Base-by-base conservation (phyloP, 2,329 filamentous ascomycete genomes). In the Exophiala aquamarina region DNA sequence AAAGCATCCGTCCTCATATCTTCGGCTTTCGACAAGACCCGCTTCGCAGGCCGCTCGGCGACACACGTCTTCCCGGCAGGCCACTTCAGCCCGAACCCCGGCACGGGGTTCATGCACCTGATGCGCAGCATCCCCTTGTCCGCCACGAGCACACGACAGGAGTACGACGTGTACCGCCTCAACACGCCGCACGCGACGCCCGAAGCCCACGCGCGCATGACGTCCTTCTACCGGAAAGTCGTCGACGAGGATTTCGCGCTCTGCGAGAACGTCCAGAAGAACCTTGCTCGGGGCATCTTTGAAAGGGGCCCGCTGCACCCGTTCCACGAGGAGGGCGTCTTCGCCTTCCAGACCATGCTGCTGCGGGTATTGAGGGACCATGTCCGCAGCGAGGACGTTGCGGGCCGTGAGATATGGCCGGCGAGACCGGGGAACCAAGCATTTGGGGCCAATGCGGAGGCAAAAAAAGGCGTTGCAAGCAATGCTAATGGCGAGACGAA, bases 161-260 rank as follows among this genome's bases (percentile, higher is more conserved):
- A 72, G 46, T 84, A 84, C 63, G 79, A 84, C 60, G 75, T 84
- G 40, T 84, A 75, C 70, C 73, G 78, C 50, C 79, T 84, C 71
- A 80, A 78, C 61, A 66, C 47, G 29, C 43, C 63, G 64, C 65
- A 77, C 60, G 75, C 79, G 3, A 72, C 70, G n/a, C 76, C 83
- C 13, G 75, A 76, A 19, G 76, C 82, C 49, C 84, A 84, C 60
- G 64, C 72, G 11, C 65, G 71, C 38, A 79, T 84, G 63, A 76
- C 72, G 60, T 66, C 75, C 29, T 79, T 83, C 59, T 84, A 83
- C 69, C 79, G 79, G 64, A 76, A 78, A 31, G 75, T 84, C 63
- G 79, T 84, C 76, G 71, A 73, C 2, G 82, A 85, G 63, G 81
- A 84, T 66, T 83, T 83, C 59, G 71, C 75, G 7, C 74, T 84